Evolutionary conservation across 2,329 filamentous ascomycete species (phyloP).

Genomic region (Exophiala calicioides): DNA sequence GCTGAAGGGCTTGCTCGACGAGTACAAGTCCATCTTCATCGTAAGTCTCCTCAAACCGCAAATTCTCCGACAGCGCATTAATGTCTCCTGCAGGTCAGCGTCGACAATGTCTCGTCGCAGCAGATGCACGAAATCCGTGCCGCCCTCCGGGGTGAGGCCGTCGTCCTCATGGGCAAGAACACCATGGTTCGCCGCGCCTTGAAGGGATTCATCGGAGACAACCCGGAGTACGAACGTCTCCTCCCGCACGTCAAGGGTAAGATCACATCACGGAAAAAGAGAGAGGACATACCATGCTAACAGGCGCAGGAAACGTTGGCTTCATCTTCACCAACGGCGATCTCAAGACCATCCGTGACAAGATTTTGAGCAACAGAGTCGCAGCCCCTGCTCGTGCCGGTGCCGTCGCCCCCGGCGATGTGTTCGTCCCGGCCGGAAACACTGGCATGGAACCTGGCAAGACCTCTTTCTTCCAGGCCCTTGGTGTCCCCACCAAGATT

Average conservation of each 20-base stretch:
- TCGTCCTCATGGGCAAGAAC: constrained; percentile 99
- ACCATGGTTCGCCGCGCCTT: constrained; percentile 99
- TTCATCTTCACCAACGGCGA: constrained; percentile 99
- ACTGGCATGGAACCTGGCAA: constrained; percentile 99
- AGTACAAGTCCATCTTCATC: constrained; percentile 98
- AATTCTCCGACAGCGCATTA: constrained; percentile 6
- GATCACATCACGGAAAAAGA: constrained; percentile 5
- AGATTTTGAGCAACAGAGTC: constrained; percentile 96
- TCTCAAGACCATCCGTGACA: constrained; percentile 87
- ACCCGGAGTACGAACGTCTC: constrained; percentile 97
- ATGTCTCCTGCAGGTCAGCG: constrained; percentile 50
- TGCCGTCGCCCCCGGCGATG: constrained; percentile 89
- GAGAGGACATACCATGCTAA: constrained; percentile 18
- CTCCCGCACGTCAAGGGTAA: constrained; percentile 85
- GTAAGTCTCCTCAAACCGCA: constrained; percentile 39
- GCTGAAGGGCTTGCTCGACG: constrained; percentile 95
- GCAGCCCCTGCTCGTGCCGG: constrained; percentile 97
- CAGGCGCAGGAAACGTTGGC: constrained; percentile 76
- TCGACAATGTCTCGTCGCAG: constrained; percentile 98
- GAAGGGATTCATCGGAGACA: constrained; percentile 87
- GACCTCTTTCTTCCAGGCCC: constrained; percentile 99
- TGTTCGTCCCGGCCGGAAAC: constrained; percentile 96
- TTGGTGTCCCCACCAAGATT: constrained; percentile 99
- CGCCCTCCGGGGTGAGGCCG: constrained; percentile 83
- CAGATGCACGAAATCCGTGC: constrained; percentile 99